Evolutionary conservation across 345 rosid species (phyloP).

Genomic region (Pistacia vera): DNA sequence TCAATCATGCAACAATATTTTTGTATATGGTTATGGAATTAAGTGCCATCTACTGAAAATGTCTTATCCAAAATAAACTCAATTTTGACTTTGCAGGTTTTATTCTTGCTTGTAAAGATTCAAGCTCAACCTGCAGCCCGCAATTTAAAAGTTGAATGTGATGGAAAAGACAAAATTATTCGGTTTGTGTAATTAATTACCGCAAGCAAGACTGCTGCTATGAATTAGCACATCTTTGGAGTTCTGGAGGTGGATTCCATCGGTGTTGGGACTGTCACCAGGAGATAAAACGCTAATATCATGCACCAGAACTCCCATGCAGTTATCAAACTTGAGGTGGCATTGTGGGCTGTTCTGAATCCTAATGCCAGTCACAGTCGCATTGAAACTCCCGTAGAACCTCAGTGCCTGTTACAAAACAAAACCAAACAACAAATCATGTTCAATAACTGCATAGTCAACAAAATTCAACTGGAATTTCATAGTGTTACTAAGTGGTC

Average conservation of each 20-base stretch:
- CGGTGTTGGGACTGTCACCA: slow-evolving; percentile 94
- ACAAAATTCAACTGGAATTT: slow-evolving; percentile 4
- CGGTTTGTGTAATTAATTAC: slow-evolving; percentile 40
- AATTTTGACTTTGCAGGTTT: slow-evolving; percentile 20
- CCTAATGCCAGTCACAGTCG: slow-evolving; percentile 83
- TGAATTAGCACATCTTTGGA: slow-evolving; percentile 79
- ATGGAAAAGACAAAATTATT: background rate
- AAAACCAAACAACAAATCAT: slow-evolving; percentile 15
- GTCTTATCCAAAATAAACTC: slow-evolving; percentile 14
- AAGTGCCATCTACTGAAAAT: slow-evolving; percentile 6
- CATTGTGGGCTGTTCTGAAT: slow-evolving; percentile 96
- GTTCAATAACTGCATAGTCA: slow-evolving; percentile 7
- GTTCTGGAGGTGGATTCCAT: slow-evolving; percentile 95
- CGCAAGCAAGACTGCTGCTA: slow-evolving; percentile 71
- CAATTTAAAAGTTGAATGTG: slow-evolving; percentile 12
- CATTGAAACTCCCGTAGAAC: slow-evolving; percentile 91
- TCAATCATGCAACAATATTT: slow-evolving; percentile 8
- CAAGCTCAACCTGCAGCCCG: slow-evolving; percentile 21
- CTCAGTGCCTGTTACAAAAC: slow-evolving; percentile 66
- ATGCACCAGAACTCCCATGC: slow-evolving; percentile 82
- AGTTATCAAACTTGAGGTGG: slow-evolving; percentile 96
- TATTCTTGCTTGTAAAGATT: slow-evolving; percentile 14
- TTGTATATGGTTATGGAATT: slow-evolving; percentile 1
- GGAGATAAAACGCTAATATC: slow-evolving; percentile 71
- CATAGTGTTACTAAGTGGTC: slow-evolving; percentile 16